Conservation (phyloP, 129 eudicot genomes). For the Cynara cardunculus region DNA sequence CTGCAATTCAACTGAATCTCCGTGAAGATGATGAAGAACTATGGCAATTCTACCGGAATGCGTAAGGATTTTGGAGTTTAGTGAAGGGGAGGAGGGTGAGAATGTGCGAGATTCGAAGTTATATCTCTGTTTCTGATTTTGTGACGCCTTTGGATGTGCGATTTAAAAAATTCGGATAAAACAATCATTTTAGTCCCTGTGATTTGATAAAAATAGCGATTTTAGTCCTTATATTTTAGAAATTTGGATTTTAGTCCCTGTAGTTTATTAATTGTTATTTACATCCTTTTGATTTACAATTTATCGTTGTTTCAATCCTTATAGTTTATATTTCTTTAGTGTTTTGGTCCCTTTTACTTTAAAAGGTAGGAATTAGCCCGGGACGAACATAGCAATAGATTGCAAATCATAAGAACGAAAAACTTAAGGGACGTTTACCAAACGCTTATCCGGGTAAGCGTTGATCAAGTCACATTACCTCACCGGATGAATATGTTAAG, state of each 20-base stretch:
- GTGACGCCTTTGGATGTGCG: background rate
- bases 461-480: too few relatives aligned
- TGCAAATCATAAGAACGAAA: too few relatives aligned
- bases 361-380: background rate
- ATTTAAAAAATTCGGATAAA: background rate
- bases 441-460: too few relatives aligned
- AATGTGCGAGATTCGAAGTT: slow-evolving; percentile 23
- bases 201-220: background rate
- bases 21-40: slow-evolving; percentile 10
- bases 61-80: slow-evolving; percentile 6
- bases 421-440: too few relatives aligned
- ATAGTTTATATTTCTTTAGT: too few relatives aligned
- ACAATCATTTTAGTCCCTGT: background rate
- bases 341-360: too few relatives aligned
- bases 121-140: background rate
- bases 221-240: background rate
- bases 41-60: background rate
- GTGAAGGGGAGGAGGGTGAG: slow-evolving; percentile 1
- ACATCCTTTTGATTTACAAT: background rate
- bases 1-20: background rate
- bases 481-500: too few relatives aligned
- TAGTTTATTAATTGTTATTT: too few relatives aligned
- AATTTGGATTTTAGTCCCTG: too few relatives aligned
- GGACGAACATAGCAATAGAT: background rate
- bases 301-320: too few relatives aligned